Evolutionary conservation across 2,329 filamentous ascomycete species (phyloP).

Genomic region (Alternaria sp.): DNA sequence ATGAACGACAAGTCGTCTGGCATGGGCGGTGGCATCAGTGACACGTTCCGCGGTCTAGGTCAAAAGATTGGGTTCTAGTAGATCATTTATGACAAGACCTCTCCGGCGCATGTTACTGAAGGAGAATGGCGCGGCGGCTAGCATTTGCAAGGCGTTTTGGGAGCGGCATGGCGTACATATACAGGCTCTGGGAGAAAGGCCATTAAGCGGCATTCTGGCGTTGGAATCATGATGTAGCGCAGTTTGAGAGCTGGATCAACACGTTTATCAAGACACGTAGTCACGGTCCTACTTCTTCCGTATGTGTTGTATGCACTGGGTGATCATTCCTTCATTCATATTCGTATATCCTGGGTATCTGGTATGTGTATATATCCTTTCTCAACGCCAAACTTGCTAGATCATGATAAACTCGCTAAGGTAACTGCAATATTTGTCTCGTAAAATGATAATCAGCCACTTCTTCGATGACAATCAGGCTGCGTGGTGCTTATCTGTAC

Average conservation of each 20-base stretch:
- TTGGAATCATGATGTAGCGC: neutral
- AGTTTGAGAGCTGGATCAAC: neutral
- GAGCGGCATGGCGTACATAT: constrained; percentile 2
- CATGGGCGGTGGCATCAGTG: constrained; percentile 31
- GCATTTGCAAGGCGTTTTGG: constrained; percentile 20
- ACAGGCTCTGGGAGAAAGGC: neutral
- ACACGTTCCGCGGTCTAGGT: constrained; percentile 36
- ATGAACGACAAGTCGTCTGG: constrained; percentile 17
- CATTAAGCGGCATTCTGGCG: constrained; percentile 10
- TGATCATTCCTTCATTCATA: neutral
- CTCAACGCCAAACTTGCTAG: neutral
- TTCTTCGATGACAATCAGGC: neutral
- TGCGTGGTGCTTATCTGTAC: constrained; percentile 20
- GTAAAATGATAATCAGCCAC: neutral
- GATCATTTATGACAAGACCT: neutral
- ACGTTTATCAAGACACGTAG: neutral
- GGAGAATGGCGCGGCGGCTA: neutral
- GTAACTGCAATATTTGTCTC: neutral
- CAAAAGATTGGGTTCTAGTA: constrained; percentile 40
- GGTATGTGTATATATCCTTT: neutral
- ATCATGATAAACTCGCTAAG: neutral
- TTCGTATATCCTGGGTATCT: constrained; percentile 1
- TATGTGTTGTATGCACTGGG: neutral
- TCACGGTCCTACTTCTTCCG: neutral
- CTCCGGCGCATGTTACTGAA: neutral